Conservation (phyloP, 805 yeast genomes). For the Candida odintsovae region DNA sequence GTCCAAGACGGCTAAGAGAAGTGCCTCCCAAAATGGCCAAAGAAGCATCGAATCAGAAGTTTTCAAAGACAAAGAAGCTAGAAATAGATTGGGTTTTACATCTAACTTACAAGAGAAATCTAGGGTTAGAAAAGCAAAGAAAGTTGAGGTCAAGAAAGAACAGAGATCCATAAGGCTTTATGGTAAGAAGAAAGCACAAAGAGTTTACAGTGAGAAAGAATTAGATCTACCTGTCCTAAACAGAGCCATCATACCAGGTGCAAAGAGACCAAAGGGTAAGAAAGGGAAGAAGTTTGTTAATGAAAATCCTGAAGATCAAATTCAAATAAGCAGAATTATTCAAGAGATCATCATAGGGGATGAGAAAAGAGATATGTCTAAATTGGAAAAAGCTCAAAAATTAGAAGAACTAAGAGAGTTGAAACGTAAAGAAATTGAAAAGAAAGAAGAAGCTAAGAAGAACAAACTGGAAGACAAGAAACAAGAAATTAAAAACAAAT, state of each 20-base stretch:
- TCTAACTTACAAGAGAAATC: slow-evolving; percentile 46
- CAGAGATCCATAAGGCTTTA: slow-evolving; percentile 59
- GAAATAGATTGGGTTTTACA: slow-evolving; percentile 51
- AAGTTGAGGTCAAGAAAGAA: slow-evolving; percentile 55
- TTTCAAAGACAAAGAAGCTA: slow-evolving; percentile 57
- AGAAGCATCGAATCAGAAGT: slow-evolving; percentile 64
- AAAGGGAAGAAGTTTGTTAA: slow-evolving; percentile 78
- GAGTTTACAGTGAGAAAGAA: slow-evolving; percentile 64
- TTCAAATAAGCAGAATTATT: slow-evolving; percentile 62
- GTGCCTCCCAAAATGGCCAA: slow-evolving; percentile 43
- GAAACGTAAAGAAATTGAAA: slow-evolving; percentile 80
- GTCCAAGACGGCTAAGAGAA: slow-evolving; percentile 54
- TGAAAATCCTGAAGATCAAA: slow-evolving; percentile 49
- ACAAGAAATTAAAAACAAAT: slow-evolving; percentile 66
- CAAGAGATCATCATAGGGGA: slow-evolving; percentile 76
- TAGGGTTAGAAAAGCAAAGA: slow-evolving; percentile 41
- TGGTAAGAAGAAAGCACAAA: slow-evolving; percentile 49
- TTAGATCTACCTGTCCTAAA: slow-evolving; percentile 75
- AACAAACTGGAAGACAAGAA: slow-evolving; percentile 72
- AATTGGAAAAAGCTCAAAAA: slow-evolving; percentile 83
- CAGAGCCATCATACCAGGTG: slow-evolving; percentile 82
- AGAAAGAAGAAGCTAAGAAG: slow-evolving; percentile 67
- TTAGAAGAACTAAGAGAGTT: slow-evolving; percentile 86
- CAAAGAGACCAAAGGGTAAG: slow-evolving; percentile 69
- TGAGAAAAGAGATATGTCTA: slow-evolving; percentile 78